A percentile compares a stretch with the other conserved stretches of the same genome.
These are phyloP conservation scores for Cornus controversa DNA, from an alignment of 148 eudicot genomes.

Conservation along the genomic window DNA sequence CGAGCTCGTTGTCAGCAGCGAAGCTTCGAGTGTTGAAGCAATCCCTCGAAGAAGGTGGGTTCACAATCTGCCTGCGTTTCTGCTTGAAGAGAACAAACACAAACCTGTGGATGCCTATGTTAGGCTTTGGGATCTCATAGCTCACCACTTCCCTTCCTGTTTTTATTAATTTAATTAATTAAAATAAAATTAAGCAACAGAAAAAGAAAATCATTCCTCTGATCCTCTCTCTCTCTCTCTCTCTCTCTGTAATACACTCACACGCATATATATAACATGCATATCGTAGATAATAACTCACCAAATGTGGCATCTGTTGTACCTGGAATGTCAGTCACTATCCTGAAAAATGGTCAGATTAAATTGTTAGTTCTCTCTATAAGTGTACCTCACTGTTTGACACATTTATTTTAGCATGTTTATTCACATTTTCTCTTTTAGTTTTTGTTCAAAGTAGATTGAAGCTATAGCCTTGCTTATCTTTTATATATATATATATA, in stretches of 20 bases:
- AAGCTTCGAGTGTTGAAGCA: conserved; percentile 61
- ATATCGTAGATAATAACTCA: no score
- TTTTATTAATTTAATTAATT: not conserved
- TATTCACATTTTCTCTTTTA: not conserved
- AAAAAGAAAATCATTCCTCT: not conserved
- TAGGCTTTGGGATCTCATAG: conserved; percentile 88
- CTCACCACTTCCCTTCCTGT: conserved; percentile 73
- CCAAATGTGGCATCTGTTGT: conserved; percentile 87
- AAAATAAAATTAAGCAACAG: not conserved
- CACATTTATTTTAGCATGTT: not conserved
- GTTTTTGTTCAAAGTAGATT: no score
- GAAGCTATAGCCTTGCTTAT: no score
- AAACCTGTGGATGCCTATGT: conserved; percentile 91
- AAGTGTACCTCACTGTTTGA: not conserved
- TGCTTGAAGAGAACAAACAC: conserved; percentile 77
- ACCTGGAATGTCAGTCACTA: conserved; percentile 94
- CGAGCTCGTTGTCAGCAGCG: conserved; percentile 60
- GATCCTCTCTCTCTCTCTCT: no score
- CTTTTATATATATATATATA: not conserved
- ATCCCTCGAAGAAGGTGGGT: conserved; percentile 57
- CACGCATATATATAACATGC: not conserved
- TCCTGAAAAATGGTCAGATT: conserved; percentile 45
- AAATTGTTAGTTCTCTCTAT: not conserved
- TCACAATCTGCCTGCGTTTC: conserved; percentile 38
- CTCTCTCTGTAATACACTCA: not conserved